Evolutionary conservation across 2,329 filamentous ascomycete species (phyloP).

Genomic region (Beauveria caledonica): DNA sequence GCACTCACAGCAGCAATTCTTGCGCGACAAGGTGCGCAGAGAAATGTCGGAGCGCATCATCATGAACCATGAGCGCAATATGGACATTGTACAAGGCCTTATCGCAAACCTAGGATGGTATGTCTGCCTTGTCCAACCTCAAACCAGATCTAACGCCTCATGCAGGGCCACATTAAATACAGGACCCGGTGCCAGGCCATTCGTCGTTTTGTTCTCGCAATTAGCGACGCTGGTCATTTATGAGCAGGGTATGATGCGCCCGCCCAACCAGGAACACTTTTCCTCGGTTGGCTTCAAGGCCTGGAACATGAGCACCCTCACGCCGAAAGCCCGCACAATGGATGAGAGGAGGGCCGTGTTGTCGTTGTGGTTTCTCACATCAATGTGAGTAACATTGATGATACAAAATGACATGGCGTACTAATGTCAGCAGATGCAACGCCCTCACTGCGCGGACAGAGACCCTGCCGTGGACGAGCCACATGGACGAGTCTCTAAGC

Average conservation of each 20-base stretch:
- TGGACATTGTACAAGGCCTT: constrained; percentile 45
- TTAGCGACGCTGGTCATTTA: constrained; percentile 35
- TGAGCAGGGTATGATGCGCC: constrained; percentile 38
- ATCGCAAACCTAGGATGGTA: constrained; percentile 39
- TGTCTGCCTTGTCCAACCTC: constrained; percentile 10
- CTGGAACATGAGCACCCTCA: constrained; percentile 21
- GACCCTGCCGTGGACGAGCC: constrained; percentile 46
- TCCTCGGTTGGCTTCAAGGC: constrained; percentile 29
- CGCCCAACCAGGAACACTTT: constrained; percentile 27
- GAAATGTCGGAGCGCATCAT: constrained; percentile 39
- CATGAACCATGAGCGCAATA: constrained; percentile 37
- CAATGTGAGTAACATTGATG: constrained; percentile 20
- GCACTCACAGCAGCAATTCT: constrained; percentile 28
- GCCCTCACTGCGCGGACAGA: constrained; percentile 40
- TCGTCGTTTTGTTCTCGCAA: constrained; percentile 35
- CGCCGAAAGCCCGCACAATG: constrained; percentile 30
- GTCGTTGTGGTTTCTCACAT: constrained; percentile 35
- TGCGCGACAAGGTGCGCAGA: constrained; percentile 34
- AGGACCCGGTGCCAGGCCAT: constrained; percentile 30
- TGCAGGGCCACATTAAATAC: constrained; percentile 31
- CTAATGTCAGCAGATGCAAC: constrained; percentile 22
- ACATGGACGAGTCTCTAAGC: constrained; percentile 49
- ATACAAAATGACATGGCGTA: not conserved
- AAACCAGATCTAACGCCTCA: constrained; percentile 5
- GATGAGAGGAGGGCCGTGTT: constrained; percentile 43